Conservation (phyloP, 2,329 filamentous ascomycete species). For the Colletotrichum trifolii region DNA sequence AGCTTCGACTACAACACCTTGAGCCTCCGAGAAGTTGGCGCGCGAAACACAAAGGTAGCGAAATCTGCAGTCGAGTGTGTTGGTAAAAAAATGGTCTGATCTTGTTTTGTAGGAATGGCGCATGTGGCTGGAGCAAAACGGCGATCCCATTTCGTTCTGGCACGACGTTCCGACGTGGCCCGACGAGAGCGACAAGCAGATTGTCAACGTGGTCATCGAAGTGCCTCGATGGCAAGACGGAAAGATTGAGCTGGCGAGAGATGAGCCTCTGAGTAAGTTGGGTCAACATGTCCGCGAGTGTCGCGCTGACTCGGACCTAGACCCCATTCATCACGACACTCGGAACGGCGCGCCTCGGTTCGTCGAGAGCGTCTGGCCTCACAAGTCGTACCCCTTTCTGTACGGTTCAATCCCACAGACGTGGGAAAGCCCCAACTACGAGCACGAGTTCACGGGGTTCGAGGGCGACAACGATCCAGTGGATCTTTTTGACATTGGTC, state of each 20-base stretch:
- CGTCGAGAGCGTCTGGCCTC: constrained; percentile 55
- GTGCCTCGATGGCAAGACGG: constrained; percentile 55
- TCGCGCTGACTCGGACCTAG: constrained; percentile 35
- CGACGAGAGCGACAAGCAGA: constrained; percentile 44
- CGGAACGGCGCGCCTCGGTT: constrained; percentile 50
- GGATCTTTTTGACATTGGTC: constrained; percentile 53
- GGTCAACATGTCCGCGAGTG: not conserved
- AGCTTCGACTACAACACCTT: constrained; percentile 16
- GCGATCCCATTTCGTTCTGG: constrained; percentile 53
- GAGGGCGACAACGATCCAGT: constrained; percentile 56
- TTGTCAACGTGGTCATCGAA: constrained; percentile 54
- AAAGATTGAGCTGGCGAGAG: constrained; percentile 53
- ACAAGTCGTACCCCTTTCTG: constrained; percentile 55
- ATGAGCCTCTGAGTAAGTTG: constrained; percentile 51
- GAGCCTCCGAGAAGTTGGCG: constrained; percentile 47
- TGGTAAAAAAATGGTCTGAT: not conserved
- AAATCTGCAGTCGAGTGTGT: too few species aligned
- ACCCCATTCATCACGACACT: constrained; percentile 56
- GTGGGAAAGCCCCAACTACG: constrained; percentile 55
- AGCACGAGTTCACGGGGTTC: constrained; percentile 50
- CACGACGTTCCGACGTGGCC: constrained; percentile 55
- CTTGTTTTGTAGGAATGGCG: constrained; percentile 49
- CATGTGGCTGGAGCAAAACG: constrained; percentile 52
- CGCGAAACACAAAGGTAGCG: constrained; percentile 50
- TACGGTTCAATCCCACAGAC: constrained; percentile 58